Base-by-base conservation (phyloP, 169 alveolate species). In the Plasmodium sp. region DNA sequence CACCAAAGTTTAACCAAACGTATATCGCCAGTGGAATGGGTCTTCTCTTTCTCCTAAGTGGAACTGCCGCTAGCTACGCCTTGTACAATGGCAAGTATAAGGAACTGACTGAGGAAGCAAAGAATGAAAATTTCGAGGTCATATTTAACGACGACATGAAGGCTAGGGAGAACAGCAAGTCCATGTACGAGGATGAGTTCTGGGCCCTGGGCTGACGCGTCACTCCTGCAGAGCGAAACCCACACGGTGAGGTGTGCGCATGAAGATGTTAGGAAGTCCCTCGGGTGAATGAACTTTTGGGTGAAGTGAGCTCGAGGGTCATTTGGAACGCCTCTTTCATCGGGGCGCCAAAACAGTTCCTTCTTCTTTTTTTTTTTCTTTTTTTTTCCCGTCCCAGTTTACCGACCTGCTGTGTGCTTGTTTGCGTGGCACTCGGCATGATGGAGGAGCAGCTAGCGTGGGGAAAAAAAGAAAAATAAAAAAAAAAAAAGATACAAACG, bases 21-120 rank as follows among this genome's bases (percentile, higher is more conserved):
- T 85, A 75, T 45, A 77, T 85, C 10, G 93, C 93, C 16, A 85
- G 86, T 51, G 93, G 93, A 51, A 18, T 85, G 77, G 93, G 85
- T 14, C 5, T 56, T 41, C 48, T 85, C 67, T 33, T 85, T 33
- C 77, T 85, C 48, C 14, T 85, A 34, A 77, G 51, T 51, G 93
- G 93, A 45, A 36, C 81, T 33, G 43, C 67, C 39, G 81, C 84
- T 33, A 45, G 73, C 34, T 85, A 85, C 75, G 77, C 83, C 33
- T 18, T 85, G 56, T 33, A 51, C 18, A 45, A 36, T 41, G 85
- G 67, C 33, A 85, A 85, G 56, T 39, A 75, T n/a, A 56, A 74
- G 22, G 48, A 84, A 18, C 33, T 84, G 14, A 22, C 1, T 6
- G 83, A 67, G 18, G 84, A 84, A 0, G 43, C 1, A 22, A 84